Evolutionary conservation across 371 early-diverging fungal species (phyloP).

Genomic region (Mucor mucedo): DNA sequence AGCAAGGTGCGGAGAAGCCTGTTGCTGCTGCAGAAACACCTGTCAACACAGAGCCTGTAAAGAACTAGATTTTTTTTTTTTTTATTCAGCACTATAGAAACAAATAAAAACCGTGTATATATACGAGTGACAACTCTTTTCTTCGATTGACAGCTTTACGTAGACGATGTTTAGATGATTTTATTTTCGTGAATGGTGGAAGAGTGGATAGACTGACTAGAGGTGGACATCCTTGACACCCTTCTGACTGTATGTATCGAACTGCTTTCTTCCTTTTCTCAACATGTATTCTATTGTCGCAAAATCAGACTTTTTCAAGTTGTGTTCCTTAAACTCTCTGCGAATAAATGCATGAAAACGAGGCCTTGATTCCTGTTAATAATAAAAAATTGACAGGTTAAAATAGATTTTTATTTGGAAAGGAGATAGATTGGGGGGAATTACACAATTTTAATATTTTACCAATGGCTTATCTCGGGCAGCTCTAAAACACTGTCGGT

Average conservation of each 20-base stretch:
- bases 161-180: too few relatives aligned
- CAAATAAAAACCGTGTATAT: too few relatives aligned
- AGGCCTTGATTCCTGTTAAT: slow-evolving; percentile 52
- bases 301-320: slow-evolving; percentile 63
- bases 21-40: slow-evolving; percentile 10
- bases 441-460: background rate
- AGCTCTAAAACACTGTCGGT: slow-evolving; percentile 64
- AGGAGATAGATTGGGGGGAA: background rate
- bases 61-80: slow-evolving; percentile 3
- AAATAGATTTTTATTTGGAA: background rate
- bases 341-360: slow-evolving; percentile 67
- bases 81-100: background rate
- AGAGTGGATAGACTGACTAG: slow-evolving; percentile 14
- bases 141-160: too few relatives aligned
- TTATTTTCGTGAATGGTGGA: too few relatives aligned
- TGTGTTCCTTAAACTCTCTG: slow-evolving; percentile 60
- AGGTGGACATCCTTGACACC: slow-evolving; percentile 65
- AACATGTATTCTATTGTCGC: slow-evolving; percentile 70
- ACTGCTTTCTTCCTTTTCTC: slow-evolving; percentile 59
- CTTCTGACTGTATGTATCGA: slow-evolving; percentile 59
- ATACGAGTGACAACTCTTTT: too few relatives aligned
- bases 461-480: slow-evolving; percentile 63
- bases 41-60: background rate
- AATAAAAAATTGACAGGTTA: too few relatives aligned
- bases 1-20: slow-evolving; percentile 10